Evolutionary conservation across 371 early-diverging fungal species (phyloP), one percentile per base, ranked within the genome.

Genomic region (Sporodiniella umbellata): DNA sequence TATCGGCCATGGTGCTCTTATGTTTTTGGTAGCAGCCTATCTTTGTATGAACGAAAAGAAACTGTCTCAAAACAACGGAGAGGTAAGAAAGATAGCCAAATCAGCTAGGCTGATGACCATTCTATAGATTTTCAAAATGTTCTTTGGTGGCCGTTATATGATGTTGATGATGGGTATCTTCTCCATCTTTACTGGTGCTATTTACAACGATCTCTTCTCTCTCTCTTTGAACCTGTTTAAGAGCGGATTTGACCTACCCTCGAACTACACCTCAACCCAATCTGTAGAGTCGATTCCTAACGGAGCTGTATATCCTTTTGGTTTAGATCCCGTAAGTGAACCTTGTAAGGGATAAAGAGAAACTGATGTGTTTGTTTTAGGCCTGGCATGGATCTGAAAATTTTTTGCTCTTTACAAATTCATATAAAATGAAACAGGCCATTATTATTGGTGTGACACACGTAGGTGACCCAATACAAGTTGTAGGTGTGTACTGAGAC

Each of bases 341-440:
- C n/a, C 4, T 3, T 30, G 15, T 40, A 19, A 40, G n/a, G n/a
- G n/a, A 37, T 28, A 37, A 6, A 14, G 33, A 25, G 18, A 21
- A 21, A 19, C 5, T 19, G 8, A 40, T 40, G 21, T 19, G 25
- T 64, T 6, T 86, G 24, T 86, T 84, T 58, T 81, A 89, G 60
- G 80, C 89, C 1, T 99, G 99, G 99, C 94, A 96, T 60, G 89
- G 88, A 15, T 78, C 95, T 4, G 94, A 95, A 33, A 96, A 95
- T 75, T 86, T 79, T 55, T 83, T 96, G 53, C 67, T 94, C 26
- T 99, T 99, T 70, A 84, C 90, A 54, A 99, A 99, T 80, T 96
- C 98, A 30, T 96, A 99, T 84, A 99, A 99, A 83, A 99, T 99
- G 99, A 99, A 99, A 71, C 91, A 94, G 87, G 91, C 98, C 25